Conservation (phyloP, 2,329 filamentous ascomycete genomes). For the Fusarium sterilihyphosum region DNA sequence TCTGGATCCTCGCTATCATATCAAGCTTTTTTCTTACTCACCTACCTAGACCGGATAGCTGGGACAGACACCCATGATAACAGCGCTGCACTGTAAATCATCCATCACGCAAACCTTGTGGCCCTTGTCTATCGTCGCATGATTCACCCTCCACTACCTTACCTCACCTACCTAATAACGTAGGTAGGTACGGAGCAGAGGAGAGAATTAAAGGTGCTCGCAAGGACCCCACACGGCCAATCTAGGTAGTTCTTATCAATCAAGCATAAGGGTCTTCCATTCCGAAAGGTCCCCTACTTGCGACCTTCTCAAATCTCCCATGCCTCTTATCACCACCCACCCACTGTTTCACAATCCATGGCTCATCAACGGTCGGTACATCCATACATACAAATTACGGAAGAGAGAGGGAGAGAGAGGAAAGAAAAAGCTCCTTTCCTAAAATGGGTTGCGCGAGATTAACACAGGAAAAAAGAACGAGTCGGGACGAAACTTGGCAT, state of each 20-base stretch:
- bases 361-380: neutral
- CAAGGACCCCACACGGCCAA: conserved; percentile 11
- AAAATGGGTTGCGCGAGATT: conserved; percentile 8
- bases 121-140: conserved; percentile 16
- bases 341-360: neutral
- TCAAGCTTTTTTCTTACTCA: conserved; percentile 4
- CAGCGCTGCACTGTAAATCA: conserved; percentile 28
- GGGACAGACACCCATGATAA: conserved; percentile 22
- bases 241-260: neutral
- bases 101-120: conserved; percentile 12
- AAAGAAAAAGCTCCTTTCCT: neutral
- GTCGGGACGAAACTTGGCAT: neutral
- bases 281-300: neutral
- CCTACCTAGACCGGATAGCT: conserved; percentile 23
- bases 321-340: neutral
- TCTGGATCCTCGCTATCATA: neutral
- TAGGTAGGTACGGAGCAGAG: neutral
- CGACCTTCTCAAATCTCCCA: neutral
- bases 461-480: neutral
- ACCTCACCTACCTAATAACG: neutral
- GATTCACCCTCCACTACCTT: neutral
- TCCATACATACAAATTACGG: neutral
- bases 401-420: neutral
- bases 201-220: neutral
- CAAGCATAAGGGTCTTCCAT: neutral